Evolutionary conservation across 2,329 filamentous ascomycete species (phyloP).

Genomic region (Pestalotiopsis sp.): DNA sequence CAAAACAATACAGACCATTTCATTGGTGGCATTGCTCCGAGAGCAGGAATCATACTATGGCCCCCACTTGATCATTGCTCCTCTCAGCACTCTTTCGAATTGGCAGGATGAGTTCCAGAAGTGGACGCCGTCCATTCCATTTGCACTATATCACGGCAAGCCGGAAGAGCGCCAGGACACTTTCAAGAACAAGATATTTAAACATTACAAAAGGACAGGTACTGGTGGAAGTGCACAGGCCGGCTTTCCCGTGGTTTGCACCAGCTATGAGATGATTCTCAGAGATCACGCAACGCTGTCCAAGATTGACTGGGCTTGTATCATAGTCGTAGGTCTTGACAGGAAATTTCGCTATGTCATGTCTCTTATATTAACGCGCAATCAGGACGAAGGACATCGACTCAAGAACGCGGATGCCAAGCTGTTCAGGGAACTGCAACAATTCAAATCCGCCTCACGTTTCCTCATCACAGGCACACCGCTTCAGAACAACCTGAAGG

Average conservation of each 20-base stretch:
- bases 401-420: constrained; percentile 97
- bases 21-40: constrained; percentile 80
- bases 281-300: constrained; percentile 80
- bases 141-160: constrained; percentile 86
- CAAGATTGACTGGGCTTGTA: constrained; percentile 93
- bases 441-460: constrained; percentile 86
- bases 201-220: constrained; percentile 56
- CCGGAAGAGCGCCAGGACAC: constrained; percentile 76
- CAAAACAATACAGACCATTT: constrained; percentile 90
- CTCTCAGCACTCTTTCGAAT: constrained; percentile 87
- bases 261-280: constrained; percentile 94
- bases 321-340: constrained; percentile 72
- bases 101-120: constrained; percentile 93
- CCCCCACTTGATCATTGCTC: constrained; percentile 87
- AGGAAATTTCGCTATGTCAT: no score
- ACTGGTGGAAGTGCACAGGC: constrained; percentile 49
- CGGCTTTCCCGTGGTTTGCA: constrained; percentile 88
- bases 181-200: constrained; percentile 70
- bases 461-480: constrained; percentile 94
- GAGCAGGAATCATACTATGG: constrained; percentile 83
- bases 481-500: constrained; percentile 90
- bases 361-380: not conserved
- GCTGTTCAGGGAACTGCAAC: constrained; percentile 83
- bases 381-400: constrained; percentile 86
- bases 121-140: constrained; percentile 88